Evolutionary conservation across 805 yeast species (phyloP), one percentile per base, ranked within the genome.

Genomic region (Novakomyces olei): DNA sequence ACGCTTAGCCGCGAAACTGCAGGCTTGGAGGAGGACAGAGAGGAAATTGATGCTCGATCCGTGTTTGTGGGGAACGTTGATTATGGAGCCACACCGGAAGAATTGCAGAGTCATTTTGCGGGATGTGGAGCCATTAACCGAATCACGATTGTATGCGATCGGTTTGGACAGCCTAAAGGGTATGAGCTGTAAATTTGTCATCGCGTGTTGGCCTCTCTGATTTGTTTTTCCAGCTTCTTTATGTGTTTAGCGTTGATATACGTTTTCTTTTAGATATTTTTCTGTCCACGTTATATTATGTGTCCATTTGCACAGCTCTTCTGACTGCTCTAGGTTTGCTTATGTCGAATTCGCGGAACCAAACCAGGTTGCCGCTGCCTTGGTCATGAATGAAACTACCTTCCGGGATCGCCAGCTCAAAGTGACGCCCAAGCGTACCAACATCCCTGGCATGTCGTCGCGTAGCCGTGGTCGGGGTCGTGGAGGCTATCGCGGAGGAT

Each of bases 31-130:
- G 72, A 53, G 46, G 61, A 61, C 42, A 67, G 64, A 44, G 66
- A 65, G 41, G 81, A 72, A 35, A 62, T 71, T n/a, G 92, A 79
- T 48, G 60, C 74, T 3, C 64, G 81, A 39, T 71, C 81, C 3
- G 61, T 80, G 15, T 80, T 70, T 51, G 81, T 79, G 16, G 91
- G 92, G 3, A 77, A 75, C 44, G 88, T 80, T 17, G 92, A 79
- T 46, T 78, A 73, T 48, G 72, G 65, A 7, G 53, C 83, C 12
- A 69, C 78, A 5, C 83, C 91, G 17, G 72, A 72, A 41, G 92
- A 79, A 42, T 58, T 80, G 25, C 85, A 77, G 44, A 63, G 69
- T 38, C 76, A 69, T 44, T 80, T 79, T 51, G 62, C 68, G 34
- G 48, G 63, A 3, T 69, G 69, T 30, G 92, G 92, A 1, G 61